These are phyloP conservation scores for Daedalea quercina DNA, from an alignment of 768 basidiomycete species.

Conservation along the genomic window DNA sequence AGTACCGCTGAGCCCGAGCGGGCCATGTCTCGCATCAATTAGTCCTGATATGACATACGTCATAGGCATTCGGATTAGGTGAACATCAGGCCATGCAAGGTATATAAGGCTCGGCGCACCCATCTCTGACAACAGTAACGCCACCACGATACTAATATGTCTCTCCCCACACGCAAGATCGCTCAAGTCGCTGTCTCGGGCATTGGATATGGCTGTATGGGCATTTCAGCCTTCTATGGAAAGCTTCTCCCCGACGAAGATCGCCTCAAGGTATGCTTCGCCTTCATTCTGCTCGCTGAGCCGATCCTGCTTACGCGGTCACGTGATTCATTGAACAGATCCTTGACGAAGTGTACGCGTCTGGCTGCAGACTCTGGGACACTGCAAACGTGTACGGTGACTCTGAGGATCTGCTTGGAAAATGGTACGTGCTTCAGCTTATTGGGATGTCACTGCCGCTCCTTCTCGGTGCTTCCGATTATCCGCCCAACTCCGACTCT, in stretches of 20 bases:
- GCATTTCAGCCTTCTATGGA: constrained; percentile 45
- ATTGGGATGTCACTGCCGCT: no score
- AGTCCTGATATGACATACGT: no score
- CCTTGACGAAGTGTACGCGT: constrained; percentile 34
- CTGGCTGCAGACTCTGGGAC: constrained; percentile 42
- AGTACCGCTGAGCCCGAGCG: no score
- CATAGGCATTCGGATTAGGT: no score
- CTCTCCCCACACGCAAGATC: constrained; percentile 34
- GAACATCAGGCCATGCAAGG: no score
- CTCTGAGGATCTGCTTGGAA: constrained; percentile 39
- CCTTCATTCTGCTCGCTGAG: background rate
- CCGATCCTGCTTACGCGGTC: background rate
- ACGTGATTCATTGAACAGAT: constrained; percentile 21
- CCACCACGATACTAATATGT: background rate
- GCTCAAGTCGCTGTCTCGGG: constrained; percentile 39
- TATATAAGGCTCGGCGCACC: no score
- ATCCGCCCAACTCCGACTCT: no score
- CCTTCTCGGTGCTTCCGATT: no score
- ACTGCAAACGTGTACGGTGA: constrained; percentile 36
- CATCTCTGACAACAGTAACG: no score
- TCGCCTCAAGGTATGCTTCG: constrained; percentile 41
- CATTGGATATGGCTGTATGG: constrained; percentile 60
- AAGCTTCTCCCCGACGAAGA: constrained; percentile 43
- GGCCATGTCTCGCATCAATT: no score
- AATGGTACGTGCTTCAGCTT: constrained; percentile 26